These are phyloP conservation scores for Fusarium staphyleae DNA, from an alignment of 2,329 filamentous ascomycete genomes.

Conservation along the genomic window DNA sequence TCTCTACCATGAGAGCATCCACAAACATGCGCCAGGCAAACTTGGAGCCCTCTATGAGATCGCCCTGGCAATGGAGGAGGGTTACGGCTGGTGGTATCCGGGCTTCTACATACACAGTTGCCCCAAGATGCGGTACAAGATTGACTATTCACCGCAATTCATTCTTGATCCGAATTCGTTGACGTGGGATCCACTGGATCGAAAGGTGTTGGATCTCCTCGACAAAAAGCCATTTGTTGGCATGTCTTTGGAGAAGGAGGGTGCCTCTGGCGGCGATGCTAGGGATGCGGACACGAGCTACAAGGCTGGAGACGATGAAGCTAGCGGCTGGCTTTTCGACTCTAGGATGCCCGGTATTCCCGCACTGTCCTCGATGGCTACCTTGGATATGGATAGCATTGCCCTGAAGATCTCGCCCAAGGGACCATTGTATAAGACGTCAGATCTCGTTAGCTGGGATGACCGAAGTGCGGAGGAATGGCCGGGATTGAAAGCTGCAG, in stretches of 20 bases:
- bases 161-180: conserved; percentile 74
- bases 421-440: conserved; percentile 50
- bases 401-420: conserved; percentile 57
- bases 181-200: conserved; percentile 67
- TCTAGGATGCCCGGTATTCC: conserved; percentile 73
- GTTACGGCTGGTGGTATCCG: conserved; percentile 79
- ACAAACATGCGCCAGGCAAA: conserved; percentile 75
- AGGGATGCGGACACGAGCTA: conserved; percentile 3
- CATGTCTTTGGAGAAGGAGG: conserved; percentile 48
- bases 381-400: conserved; percentile 66
- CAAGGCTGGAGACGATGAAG: conserved; percentile 24
- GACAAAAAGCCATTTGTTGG: conserved; percentile 66
- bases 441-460: conserved; percentile 68
- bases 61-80: conserved; percentile 70
- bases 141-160: conserved; percentile 76
- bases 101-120: conserved; percentile 85
- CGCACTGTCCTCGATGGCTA: conserved; percentile 58
- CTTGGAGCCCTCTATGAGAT: conserved; percentile 78
- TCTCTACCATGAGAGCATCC: conserved; percentile 78
- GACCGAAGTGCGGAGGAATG: conserved; percentile 57
- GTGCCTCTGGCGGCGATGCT: not conserved
- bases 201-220: conserved; percentile 55
- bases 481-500: conserved; percentile 63
- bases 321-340: conserved; percentile 56
- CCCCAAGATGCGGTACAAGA: conserved; percentile 86